Evolutionary conservation across 257 asterid species (phyloP).

Genomic region (Lithospermum erythrorhizon): DNA sequence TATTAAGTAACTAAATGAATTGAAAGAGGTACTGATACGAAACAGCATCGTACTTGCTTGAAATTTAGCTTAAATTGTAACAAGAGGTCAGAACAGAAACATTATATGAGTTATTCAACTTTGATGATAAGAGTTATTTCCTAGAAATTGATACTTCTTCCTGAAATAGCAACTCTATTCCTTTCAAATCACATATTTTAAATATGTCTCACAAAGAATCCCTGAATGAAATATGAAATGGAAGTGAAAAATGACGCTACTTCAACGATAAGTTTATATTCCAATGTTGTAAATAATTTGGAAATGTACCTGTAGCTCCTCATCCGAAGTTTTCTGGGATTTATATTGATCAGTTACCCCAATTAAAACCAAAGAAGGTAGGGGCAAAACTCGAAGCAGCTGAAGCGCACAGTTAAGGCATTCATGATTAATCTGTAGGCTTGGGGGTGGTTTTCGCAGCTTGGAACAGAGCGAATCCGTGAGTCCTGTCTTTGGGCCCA

Average conservation of each 20-base stretch:
- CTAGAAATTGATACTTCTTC: too few relatives aligned
- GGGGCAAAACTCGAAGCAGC: slow-evolving; percentile 39
- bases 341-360: slow-evolving; percentile 32
- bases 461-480: slow-evolving; percentile 35
- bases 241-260: background rate
- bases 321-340: slow-evolving; percentile 24
- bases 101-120: background rate
- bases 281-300: background rate
- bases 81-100: background rate
- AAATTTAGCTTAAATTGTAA: too few relatives aligned
- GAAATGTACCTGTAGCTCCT: slow-evolving; percentile 48
- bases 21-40: background rate
- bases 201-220: background rate
- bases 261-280: background rate
- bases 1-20: background rate
- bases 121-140: too few relatives aligned
- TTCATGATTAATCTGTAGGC: slow-evolving; percentile 51
- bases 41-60: background rate
- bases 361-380: slow-evolving; percentile 50
- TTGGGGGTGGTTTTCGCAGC: slow-evolving; percentile 29
- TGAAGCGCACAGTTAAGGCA: slow-evolving; percentile 59
- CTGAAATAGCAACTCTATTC: too few relatives aligned
- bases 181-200: background rate
- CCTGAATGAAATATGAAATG: background rate
- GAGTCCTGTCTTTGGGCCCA: slow-evolving; percentile 40